A percentile compares a stretch with the other conserved stretches of the same genome.
Conservation (phyloP, 2,329 filamentous ascomycete species). For the Penicillium sp. region DNA sequence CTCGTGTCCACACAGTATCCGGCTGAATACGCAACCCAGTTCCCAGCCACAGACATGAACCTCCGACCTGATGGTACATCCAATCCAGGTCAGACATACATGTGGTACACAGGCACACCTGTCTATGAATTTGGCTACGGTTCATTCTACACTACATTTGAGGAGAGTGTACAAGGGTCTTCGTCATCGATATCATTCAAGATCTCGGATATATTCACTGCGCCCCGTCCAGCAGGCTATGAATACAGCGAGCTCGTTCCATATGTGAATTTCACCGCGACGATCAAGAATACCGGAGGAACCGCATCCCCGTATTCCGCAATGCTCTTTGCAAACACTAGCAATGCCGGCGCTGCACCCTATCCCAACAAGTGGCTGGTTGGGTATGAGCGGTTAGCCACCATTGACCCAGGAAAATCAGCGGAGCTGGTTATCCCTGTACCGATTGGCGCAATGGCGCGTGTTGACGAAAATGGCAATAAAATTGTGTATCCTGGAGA, state of each 20-base stretch:
- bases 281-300: slow-evolving; percentile 35
- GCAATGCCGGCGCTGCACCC: slow-evolving; percentile 35
- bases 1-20: slow-evolving; percentile 39
- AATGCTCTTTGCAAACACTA: slow-evolving; percentile 36
- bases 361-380: slow-evolving; percentile 42
- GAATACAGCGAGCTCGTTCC: slow-evolving; percentile 31
- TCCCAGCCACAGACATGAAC: slow-evolving; percentile 40
- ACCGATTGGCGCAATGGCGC: slow-evolving; percentile 35
- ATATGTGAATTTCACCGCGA: slow-evolving; percentile 35
- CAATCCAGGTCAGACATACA: slow-evolving; percentile 44
- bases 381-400: slow-evolving; percentile 33
- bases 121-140: slow-evolving; percentile 44
- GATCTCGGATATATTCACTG: slow-evolving; percentile 31
- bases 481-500: slow-evolving; percentile 39
- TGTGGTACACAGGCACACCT: slow-evolving; percentile 39
- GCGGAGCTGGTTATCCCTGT: slow-evolving; percentile 31
- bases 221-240: slow-evolving; percentile 22
- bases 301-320: slow-evolving; percentile 39
- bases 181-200: slow-evolving; percentile 23
- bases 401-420: slow-evolving; percentile 21
- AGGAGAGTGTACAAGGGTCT: neutral
- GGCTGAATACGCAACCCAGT: slow-evolving; percentile 39
- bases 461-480: slow-evolving; percentile 36
- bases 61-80: slow-evolving; percentile 31
- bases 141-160: slow-evolving; percentile 43